Base-by-base conservation (phyloP, 371 early-diverging fungal genomes). In the Phascolomyces articulosus region DNA sequence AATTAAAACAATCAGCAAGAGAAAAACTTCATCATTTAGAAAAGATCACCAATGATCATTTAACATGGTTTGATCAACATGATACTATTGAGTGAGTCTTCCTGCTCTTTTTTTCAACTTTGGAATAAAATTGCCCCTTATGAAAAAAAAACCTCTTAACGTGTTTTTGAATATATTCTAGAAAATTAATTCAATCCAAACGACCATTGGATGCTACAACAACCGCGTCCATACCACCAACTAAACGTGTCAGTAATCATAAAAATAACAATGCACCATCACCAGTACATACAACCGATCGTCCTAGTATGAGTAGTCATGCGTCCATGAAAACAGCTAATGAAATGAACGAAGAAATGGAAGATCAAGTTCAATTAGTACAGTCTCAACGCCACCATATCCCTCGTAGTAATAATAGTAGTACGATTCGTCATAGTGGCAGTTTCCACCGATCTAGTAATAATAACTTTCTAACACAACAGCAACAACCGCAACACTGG, bases 31-130 rank as follows among this genome's bases (percentile, higher is more conserved):
- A 9, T 13, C 57, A 57, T 29, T n/a, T 57, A 7, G 40, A 40
- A 13, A 20, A 26, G 11, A 57, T 57, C 21, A n/a, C 21, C 40
- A 24, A 57, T 20, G 57, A 57, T 20, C 57, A 57, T 26, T 38
- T 57, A 26, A 16, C n/a, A 13, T 57, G 57, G 57, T 57, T 57
- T 23, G 40, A 57, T 8, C 34, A 31, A 24, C 57, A 57, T 15
- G 15, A 51, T 21, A 38, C 57, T 9, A 24, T 40, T 13, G 40
- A 40, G 57, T 57, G 38, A 23, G 55, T 31, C 21, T n/a, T 18
- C 29, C 55, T 31, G n/a, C 10, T 16, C 18, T 55, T 2, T 0
- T 18, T 29, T 3, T 27, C 55, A 29, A n/a, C 28, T 15, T 21
- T 29, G n/a, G 53, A 53, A n/a, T 24, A 20, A n/a, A 51, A 21